phyloP scores from a whole-genome alignment of 495 filamentous ascomycete species.

The Hypoxylon fragiforme region DNA sequence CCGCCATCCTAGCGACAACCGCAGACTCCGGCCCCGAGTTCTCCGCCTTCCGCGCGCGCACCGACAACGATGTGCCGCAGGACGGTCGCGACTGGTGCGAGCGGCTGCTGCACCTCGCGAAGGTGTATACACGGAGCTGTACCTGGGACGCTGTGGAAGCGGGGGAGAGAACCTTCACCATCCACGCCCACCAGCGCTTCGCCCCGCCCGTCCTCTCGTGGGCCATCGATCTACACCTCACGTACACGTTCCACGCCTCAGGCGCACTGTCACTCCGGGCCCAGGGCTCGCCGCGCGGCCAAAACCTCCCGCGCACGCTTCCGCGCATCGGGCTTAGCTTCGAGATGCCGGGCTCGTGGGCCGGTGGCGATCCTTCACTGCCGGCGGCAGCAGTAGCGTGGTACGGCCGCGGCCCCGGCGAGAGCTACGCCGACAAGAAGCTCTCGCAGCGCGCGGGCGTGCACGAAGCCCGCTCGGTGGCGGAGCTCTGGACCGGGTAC shows the following conservation, averaged over 20 bases:
- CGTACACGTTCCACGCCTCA: slow-evolving; percentile 50
- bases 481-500: slow-evolving; percentile 58
- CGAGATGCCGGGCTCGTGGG: slow-evolving; percentile 43
- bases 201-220: slow-evolving; percentile 59
- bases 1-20: slow-evolving; percentile 22
- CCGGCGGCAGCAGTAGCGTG: slow-evolving; percentile 51
- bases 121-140: slow-evolving; percentile 35
- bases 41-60: slow-evolving; percentile 52
- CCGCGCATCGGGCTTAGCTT: slow-evolving; percentile 60
- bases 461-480: slow-evolving; percentile 45
- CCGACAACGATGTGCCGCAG: slow-evolving; percentile 60
- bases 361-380: slow-evolving; percentile 22
- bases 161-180: slow-evolving; percentile 35
- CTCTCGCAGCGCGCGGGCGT: slow-evolving; percentile 56
- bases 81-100: slow-evolving; percentile 47
- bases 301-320: slow-evolving; percentile 52
- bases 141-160: slow-evolving; percentile 33
- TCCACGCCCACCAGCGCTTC: slow-evolving; percentile 47
- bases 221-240: slow-evolving; percentile 53
- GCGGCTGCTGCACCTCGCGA: slow-evolving; percentile 40
- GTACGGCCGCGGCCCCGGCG: slow-evolving; percentile 66
- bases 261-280: slow-evolving; percentile 50
- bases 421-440: slow-evolving; percentile 66
- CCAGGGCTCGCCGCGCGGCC: slow-evolving; percentile 43
- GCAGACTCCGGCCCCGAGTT: slow-evolving; percentile 34